Evolutionary conservation across 345 rosid genomes (phyloP).

Genomic region (Citrus australasica): DNA sequence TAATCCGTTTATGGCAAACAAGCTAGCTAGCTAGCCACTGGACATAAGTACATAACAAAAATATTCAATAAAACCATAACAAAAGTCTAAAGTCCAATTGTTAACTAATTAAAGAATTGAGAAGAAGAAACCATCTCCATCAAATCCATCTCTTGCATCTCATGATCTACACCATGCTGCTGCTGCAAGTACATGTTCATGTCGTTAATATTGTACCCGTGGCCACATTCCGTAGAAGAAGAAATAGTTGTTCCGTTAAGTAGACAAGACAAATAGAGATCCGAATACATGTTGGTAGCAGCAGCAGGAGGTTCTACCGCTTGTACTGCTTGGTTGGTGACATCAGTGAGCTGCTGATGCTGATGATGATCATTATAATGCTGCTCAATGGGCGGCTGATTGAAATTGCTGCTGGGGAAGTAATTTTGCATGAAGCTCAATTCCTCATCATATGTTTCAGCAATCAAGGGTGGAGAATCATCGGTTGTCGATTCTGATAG

Average conservation of each 20-base stretch:
- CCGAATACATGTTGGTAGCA: conserved; percentile 44
- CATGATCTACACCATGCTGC: conserved; percentile 8
- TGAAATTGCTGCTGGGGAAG: conserved; percentile 34
- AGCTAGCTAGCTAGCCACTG: not conserved
- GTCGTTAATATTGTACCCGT: not conserved
- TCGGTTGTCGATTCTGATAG: conserved; percentile 27
- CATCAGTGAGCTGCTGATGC: not conserved
- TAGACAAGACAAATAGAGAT: conserved; percentile 53
- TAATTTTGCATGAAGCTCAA: conserved; percentile 60
- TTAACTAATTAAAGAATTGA: conserved; percentile 18
- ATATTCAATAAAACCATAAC: not conserved
- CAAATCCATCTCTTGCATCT: conserved; percentile 79
- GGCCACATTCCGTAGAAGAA: conserved; percentile 6
- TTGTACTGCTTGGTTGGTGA: conserved; percentile 7
- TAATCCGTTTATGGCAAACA: not conserved
- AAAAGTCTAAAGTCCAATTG: not conserved
- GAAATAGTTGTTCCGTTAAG: conserved; percentile 48
- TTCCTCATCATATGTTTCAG: conserved; percentile 58
- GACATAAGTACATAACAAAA: not conserved
- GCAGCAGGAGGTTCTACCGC: conserved; percentile 14
- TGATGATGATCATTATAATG: conserved; percentile 6
- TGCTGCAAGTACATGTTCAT: conserved; percentile 13
- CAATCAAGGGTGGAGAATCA: conserved; percentile 26
- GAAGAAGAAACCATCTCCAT: conserved; percentile 87
- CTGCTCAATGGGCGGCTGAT: conserved; percentile 16